These are phyloP conservation scores for Citropsis articulata DNA, from an alignment of 345 rosid genomes.

Conservation along the genomic window DNA sequence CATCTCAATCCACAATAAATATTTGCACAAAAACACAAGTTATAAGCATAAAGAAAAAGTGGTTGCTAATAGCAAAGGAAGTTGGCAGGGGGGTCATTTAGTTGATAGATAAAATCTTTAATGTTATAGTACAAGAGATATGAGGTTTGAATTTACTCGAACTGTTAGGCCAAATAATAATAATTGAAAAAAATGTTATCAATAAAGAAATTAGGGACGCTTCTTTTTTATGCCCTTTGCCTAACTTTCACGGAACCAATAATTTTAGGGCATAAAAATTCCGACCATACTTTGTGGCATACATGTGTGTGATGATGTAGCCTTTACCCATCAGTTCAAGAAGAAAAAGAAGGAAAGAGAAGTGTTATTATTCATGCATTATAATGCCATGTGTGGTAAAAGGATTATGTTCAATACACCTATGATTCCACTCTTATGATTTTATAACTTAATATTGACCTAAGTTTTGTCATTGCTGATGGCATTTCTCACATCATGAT, in stretches of 20 bases:
- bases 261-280: neutral
- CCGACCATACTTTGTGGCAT: neutral
- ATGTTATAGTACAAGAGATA: no score
- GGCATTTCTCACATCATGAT: constrained; percentile 11
- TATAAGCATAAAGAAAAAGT: no score
- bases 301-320: neutral
- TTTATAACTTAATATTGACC: constrained; percentile 4
- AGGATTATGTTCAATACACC: constrained; percentile 6
- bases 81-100: no score
- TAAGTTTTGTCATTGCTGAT: constrained; percentile 26
- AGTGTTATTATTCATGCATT: neutral
- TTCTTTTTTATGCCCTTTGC: neutral
- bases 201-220: no score
- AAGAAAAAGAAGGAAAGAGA: neutral
- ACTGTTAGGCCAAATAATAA: no score
- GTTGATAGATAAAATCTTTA: no score
- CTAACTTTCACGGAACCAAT: neutral
- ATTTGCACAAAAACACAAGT: no score
- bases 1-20: no score
- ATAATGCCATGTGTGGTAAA: constrained; percentile 8
- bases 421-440: constrained; percentile 1
- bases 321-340: neutral
- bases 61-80: no score
- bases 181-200: no score
- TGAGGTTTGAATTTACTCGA: no score